Evolutionary conservation across 2,329 filamentous ascomycete species (phyloP).

Genomic region (Canariomyces notabilis): DNA sequence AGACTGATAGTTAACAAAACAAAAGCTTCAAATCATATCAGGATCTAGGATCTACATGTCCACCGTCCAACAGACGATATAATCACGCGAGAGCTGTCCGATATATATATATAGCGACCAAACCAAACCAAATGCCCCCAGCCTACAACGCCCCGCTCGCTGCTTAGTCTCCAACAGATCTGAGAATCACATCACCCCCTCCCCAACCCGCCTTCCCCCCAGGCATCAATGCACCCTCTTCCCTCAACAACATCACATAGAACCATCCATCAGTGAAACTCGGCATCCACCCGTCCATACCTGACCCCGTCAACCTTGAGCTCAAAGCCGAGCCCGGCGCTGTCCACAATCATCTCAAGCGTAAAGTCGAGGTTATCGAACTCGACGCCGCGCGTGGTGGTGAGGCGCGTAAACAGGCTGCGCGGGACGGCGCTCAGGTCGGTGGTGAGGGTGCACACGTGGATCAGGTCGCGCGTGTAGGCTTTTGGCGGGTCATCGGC

Average conservation of each 20-base stretch:
- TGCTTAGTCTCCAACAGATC: neutral
- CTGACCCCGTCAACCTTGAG: conserved; percentile 72
- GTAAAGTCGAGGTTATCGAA: conserved; percentile 81
- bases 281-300: conserved; percentile 72
- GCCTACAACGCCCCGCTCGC: conserved; percentile 5
- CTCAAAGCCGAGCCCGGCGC: conserved; percentile 70
- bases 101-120: too few species aligned
- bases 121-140: neutral
- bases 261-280: conserved; percentile 52
- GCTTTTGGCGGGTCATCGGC: conserved; percentile 59
- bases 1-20: too few species aligned
- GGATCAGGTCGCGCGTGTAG: conserved; percentile 57
- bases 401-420: conserved; percentile 67
- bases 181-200: neutral
- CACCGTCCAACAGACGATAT: too few species aligned
- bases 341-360: conserved; percentile 77
- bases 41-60: too few species aligned
- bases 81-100: too few species aligned
- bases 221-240: neutral
- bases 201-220: neutral
- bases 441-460: conserved; percentile 76
- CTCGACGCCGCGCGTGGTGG: conserved; percentile 72
- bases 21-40: too few species aligned
- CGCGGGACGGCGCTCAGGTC: conserved; percentile 71
- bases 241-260: neutral